These are phyloP conservation scores for Elsinoe ampelina DNA, from an alignment of 2,329 filamentous ascomycete species.

Conservation along the genomic window DNA sequence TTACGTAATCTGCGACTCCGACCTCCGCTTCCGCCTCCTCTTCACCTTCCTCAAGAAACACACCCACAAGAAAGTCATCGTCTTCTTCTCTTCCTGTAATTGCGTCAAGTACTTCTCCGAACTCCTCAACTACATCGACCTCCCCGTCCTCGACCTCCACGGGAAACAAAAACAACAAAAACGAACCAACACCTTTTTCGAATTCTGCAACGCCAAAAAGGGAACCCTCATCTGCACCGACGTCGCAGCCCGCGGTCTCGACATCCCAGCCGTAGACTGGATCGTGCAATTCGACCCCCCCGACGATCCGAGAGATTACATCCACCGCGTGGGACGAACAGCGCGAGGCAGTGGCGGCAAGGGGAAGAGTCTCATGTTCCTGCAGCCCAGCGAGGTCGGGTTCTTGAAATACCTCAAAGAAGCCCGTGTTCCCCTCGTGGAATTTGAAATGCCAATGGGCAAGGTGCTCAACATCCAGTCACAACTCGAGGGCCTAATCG, in stretches of 20 bases:
- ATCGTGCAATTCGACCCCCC: constrained; percentile 87
- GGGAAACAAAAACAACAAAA: constrained; percentile 99
- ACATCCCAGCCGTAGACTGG: constrained; percentile 94
- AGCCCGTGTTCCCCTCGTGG: constrained; percentile 83
- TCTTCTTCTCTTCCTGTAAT: constrained; percentile 75
- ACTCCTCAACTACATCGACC: constrained; percentile 93
- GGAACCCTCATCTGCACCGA: constrained; percentile 94
- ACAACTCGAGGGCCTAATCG: constrained; percentile 88
- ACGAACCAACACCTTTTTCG: constrained; percentile 97
- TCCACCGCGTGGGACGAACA: constrained; percentile 92
- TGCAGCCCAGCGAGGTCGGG: constrained; percentile 84
- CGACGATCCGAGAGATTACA: constrained; percentile 58
- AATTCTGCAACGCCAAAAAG: constrained; percentile 77
- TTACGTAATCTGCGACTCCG: constrained; percentile 86
- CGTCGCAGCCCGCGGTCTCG: constrained; percentile 86
- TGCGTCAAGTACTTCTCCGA: constrained; percentile 95
- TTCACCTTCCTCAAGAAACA: constrained; percentile 92
- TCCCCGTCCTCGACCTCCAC: constrained; percentile 76
- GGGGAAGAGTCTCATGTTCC: constrained; percentile 83
- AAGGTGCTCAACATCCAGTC: constrained; percentile 74
- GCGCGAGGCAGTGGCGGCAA: constrained; percentile 75
- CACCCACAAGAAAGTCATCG: constrained; percentile 92
- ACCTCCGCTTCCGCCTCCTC: constrained; percentile 85
- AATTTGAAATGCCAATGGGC: constrained; percentile 88
- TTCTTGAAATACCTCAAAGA: constrained; percentile 88